Evolutionary conservation across 2,329 filamentous ascomycete species (phyloP).

Genomic region (Diaporthe caulivora): DNA sequence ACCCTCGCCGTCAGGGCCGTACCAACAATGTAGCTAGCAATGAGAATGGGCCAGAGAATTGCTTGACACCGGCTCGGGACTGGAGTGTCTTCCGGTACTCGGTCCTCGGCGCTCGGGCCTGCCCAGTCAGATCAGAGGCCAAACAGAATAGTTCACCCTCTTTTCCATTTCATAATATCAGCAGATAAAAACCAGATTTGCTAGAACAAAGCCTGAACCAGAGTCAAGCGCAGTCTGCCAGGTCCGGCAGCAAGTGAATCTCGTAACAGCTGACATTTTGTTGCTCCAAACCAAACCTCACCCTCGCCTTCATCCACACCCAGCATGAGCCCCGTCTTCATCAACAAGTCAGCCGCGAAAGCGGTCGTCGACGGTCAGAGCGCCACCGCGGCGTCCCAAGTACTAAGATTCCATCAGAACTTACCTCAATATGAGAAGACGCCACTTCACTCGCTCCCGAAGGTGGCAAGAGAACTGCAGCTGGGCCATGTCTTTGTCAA

Average conservation of each 20-base stretch:
- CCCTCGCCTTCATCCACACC: no score
- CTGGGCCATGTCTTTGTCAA: constrained; percentile 74
- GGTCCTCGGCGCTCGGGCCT: neutral
- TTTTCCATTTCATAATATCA: neutral
- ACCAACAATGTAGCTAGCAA: no score
- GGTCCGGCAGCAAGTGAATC: no score
- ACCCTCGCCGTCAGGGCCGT: no score
- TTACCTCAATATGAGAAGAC: constrained; percentile 70
- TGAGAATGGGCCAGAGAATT: neutral
- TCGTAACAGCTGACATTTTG: neutral
- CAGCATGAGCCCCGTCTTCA: neutral
- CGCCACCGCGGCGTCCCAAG: neutral
- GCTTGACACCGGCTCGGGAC: neutral
- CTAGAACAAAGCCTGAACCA: neutral
- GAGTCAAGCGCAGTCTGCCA: neutral
- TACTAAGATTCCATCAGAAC: constrained; percentile 65
- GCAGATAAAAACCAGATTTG: no score
- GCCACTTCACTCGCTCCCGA: constrained; percentile 62
- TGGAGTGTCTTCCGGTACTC: neutral
- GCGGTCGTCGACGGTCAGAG: neutral
- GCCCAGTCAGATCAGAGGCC: neutral
- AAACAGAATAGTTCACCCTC: neutral
- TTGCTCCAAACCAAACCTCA: neutral
- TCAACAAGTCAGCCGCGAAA: neutral
- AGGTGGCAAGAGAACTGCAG: constrained; percentile 68